phyloP scores from a whole-genome alignment of 2,329 filamentous ascomycete species.

The Gnomoniopsis sp. region DNA sequence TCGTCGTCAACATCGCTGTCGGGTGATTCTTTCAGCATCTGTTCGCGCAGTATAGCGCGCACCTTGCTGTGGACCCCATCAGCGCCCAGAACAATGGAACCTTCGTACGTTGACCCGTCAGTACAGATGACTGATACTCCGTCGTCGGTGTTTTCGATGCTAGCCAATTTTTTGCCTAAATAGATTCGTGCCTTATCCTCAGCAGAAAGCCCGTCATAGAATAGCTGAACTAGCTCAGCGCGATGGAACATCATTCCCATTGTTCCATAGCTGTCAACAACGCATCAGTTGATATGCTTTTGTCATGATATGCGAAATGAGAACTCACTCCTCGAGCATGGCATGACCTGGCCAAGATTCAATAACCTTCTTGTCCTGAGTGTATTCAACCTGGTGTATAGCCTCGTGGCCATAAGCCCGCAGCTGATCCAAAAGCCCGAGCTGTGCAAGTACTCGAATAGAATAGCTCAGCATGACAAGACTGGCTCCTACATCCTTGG shows the following conservation, averaged over 20 bases:
- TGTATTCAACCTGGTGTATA: slow-evolving; percentile 1
- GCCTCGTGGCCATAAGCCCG: slow-evolving; percentile 2
- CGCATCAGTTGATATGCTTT: background rate
- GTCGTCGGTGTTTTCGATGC: slow-evolving; percentile 5
- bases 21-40: slow-evolving; percentile 22
- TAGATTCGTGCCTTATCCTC: slow-evolving; percentile 1
- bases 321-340: background rate
- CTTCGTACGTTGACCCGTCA: slow-evolving; percentile 23
- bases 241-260: slow-evolving; percentile 4
- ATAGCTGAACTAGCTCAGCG: slow-evolving; percentile 4
- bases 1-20: slow-evolving; percentile 20
- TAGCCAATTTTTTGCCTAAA: slow-evolving; percentile 1
- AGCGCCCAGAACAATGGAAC: slow-evolving; percentile 37
- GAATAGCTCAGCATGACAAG: slow-evolving; percentile 28
- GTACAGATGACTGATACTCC: slow-evolving; percentile 8
- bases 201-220: slow-evolving; percentile 3
- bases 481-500: slow-evolving; percentile 29
- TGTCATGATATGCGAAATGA: background rate
- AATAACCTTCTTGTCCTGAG: background rate
- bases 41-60: slow-evolving; percentile 30
- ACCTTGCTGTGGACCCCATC: slow-evolving; percentile 40
- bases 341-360: background rate
- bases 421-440: slow-evolving; percentile 30
- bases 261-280: slow-evolving; percentile 1
- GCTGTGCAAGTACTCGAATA: slow-evolving; percentile 30